A percentile compares a stretch with the other conserved stretches of the same genome.
Evolutionary conservation across 371 early-diverging fungal genomes (phyloP).

Genomic region (Mortierella sp.): DNA sequence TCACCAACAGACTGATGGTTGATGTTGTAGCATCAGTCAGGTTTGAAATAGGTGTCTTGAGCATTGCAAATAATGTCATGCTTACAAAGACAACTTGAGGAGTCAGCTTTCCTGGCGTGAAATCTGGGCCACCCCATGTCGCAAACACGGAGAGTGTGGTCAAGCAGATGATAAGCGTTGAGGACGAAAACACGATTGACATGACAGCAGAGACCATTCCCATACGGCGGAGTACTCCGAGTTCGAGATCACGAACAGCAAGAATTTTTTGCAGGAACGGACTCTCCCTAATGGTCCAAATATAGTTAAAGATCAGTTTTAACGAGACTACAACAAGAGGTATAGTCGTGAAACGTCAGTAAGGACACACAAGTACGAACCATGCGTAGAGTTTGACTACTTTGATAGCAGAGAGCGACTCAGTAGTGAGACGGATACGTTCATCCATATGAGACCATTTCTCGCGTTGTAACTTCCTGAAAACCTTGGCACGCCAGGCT

Average conservation of each 20-base stretch:
- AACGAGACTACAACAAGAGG: no score
- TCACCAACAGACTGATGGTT: conserved; percentile 10
- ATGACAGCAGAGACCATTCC: conserved; percentile 5
- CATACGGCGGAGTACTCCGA: background rate
- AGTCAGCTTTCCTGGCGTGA: conserved; percentile 20
- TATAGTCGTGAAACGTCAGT: background rate
- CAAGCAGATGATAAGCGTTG: conserved; percentile 14
- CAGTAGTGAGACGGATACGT: conserved; percentile 41
- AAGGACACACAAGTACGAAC: conserved; percentile 24
- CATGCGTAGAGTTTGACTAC: conserved; percentile 64
- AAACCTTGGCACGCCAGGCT: conserved; percentile 20
- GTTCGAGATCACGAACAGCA: conserved; percentile 20
- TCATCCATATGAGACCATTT: conserved; percentile 33
- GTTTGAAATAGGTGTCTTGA: conserved; percentile 24
- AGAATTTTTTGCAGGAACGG: conserved; percentile 24
- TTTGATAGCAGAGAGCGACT: conserved; percentile 59
- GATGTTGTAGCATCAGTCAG: conserved; percentile 10
- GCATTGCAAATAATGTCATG: conserved; percentile 32
- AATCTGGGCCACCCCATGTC: conserved; percentile 25
- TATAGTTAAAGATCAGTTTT: background rate
- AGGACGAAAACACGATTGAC: conserved; percentile 24
- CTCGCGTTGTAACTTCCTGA: background rate
- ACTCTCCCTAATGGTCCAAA: conserved; percentile 9
- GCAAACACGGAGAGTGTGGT: conserved; percentile 32
- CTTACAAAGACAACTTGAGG: conserved; percentile 30